Evolutionary conservation across 352 stramenopile species (phyloP).

Genomic region (Globisporangium cystogenes): DNA sequence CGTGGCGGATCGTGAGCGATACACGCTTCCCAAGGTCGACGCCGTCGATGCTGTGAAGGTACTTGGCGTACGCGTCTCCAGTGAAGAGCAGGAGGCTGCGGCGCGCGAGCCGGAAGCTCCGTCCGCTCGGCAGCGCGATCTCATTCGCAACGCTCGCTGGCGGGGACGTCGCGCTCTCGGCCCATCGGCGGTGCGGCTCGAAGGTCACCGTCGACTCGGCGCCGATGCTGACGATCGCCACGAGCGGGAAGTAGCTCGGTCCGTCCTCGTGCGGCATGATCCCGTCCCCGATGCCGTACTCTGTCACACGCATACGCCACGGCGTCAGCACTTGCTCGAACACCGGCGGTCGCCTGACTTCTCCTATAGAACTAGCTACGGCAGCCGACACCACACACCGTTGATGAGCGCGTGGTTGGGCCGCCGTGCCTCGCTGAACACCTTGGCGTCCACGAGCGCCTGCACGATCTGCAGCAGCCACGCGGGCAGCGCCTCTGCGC

Average conservation of each 20-base stretch:
- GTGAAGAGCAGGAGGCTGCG: slow-evolving; percentile 59
- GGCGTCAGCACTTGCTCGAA: not conserved
- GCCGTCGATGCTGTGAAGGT: slow-evolving; percentile 60
- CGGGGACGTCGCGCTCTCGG: not conserved
- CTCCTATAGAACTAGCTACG: not conserved
- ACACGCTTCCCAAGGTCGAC: slow-evolving; percentile 37
- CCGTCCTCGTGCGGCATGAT: slow-evolving; percentile 74
- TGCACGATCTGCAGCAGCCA: slow-evolving; percentile 55
- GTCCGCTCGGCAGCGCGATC: not conserved
- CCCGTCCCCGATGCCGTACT: slow-evolving; percentile 55
- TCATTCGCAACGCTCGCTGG: not conserved
- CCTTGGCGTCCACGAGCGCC: slow-evolving; percentile 34
- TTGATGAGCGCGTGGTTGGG: slow-evolving; percentile 77
- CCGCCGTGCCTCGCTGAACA: slow-evolving; percentile 39
- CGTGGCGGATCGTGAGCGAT: slow-evolving; percentile 55
- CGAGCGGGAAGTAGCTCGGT: slow-evolving; percentile 59
- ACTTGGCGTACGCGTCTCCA: slow-evolving; percentile 43
- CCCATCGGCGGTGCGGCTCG: slow-evolving; percentile 38
- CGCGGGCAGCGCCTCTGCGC: slow-evolving; percentile 28
- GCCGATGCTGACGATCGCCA: slow-evolving; percentile 61
- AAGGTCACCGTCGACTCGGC: slow-evolving; percentile 53
- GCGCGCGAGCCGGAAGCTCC: slow-evolving; percentile 34
- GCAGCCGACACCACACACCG: slow-evolving; percentile 16
- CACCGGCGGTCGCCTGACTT: not conserved
- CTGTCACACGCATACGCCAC: slow-evolving; percentile 13